Base-by-base conservation (phyloP, 371 early-diverging fungal genomes). In the Apophysomyces trapeziformis region DNA sequence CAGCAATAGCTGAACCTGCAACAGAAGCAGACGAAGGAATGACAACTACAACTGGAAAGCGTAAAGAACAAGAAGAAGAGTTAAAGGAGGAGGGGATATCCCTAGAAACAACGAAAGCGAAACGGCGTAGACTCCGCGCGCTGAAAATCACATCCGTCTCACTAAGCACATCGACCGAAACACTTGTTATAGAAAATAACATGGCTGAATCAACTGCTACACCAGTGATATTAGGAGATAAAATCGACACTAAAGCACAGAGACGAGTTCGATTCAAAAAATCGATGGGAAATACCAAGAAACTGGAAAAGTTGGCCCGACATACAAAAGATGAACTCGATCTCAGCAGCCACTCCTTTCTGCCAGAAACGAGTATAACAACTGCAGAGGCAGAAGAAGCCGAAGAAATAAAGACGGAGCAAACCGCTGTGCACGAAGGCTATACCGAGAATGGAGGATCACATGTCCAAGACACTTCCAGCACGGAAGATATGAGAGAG, bases 321-420 rank as follows among this genome's bases (percentile, higher is more conserved):
- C 54, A 50, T 11, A 50, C 54, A 6, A 50, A 50, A 21, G 54
- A 50, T 11, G 54, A 50, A 18, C 21, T 50, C n/a, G 54, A 50
- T 26, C 54, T 50, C 21, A 50, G 54, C 6, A n/a, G 21, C 21
- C 54, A 50, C 21, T 50, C 54, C 21, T 50, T 50, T 50, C 2
- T 50, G 21, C 54, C 54, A 9, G 54, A 50, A 21, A 21, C n/a
- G 5, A n/a, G 5, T 26, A 26, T 26, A 26, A 26, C 32, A 5
- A 16, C 54, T 21, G 21, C 54, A 50, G 54, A 50, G n/a, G 2
- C 54, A 21, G 21, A 18, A 11, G 54, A 50, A 7, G 32, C 21
- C 9, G 54, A 50, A 7, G 21, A 21, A 18, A 8, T 50, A 9
- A 21, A 21, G 5, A 21, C 21, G 7, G 54, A 18, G 21, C 11